Base-by-base conservation (phyloP, 495 filamentous ascomycete genomes). In the Trichoderma virens region DNA sequence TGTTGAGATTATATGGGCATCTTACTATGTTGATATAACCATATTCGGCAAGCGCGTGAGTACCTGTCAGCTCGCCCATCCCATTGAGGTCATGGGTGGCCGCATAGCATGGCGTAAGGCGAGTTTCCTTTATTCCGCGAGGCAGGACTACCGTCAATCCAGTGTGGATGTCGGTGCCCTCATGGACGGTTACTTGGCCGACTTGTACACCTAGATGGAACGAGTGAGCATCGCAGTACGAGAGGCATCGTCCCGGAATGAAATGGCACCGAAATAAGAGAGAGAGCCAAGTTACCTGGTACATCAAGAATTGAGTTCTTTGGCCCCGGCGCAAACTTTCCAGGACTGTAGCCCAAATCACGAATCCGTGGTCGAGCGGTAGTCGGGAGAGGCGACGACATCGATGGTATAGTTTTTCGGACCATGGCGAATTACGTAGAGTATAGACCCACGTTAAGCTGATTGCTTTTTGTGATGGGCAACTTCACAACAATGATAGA, bases 291-390 rank as follows among this genome's bases (percentile, higher is more conserved):
- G 62, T 27, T 62, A 63, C 70, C 70, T 64, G 63, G 47, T 14
- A 71, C 66, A 47, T 71, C 68, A 47, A 71, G 66, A 62, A 71
- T 68, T 1, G 70, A 71, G 56, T 70, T 71, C 63, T 68, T 67
- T 2, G 70, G 66, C 0, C 68, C 68, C 16, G 64, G 25, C 20
- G 68, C 61, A 45, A 71, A 62, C 32, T 65, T 62, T n/a, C 70
- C 68, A n/a, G 69, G 68, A 38, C 62, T 59, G 54, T 71, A 71
- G 9, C 70, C 59, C 70, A 20, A 18, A 27, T 54, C 45, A 20
- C 45, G 18, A 16, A 54, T 54, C 18, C 45, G 45, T 27, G 45
- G 34, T 3, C 34, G 34, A 35, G 6, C 13, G 34, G 6, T 35
- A 13, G 34, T 2, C 6, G 34, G 34, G 6, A 35, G 13, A 35